phyloP scores from a whole-genome alignment of 331 rosid genomes.

The Ulmus americana region DNA sequence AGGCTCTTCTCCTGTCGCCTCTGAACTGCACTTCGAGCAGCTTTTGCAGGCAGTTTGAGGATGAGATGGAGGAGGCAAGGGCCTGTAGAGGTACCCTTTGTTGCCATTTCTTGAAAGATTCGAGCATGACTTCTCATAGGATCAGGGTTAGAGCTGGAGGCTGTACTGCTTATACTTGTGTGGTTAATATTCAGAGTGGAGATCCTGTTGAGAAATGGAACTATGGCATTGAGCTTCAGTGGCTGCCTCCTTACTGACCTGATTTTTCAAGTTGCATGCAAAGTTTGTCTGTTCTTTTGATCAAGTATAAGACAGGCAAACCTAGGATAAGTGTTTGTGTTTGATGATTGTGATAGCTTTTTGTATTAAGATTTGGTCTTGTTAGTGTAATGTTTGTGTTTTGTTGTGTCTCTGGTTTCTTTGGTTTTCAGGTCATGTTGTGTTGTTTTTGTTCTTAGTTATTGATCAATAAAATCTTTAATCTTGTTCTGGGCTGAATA shows the following conservation, averaged over 20 bases:
- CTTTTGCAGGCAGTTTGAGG: slow-evolving; percentile 61
- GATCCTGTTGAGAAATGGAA: slow-evolving; percentile 55
- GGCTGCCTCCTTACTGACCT: slow-evolving; percentile 46
- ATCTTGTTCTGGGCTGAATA: no score
- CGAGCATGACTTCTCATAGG: slow-evolving; percentile 67
- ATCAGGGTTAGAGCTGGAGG: slow-evolving; percentile 61
- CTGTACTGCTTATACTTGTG: slow-evolving; percentile 70
- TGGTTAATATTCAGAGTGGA: slow-evolving; percentile 46
- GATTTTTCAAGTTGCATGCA: not conserved
- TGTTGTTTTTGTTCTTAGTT: no score
- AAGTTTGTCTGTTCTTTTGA: no score
- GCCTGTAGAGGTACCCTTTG: slow-evolving; percentile 61
- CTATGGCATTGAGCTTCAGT: slow-evolving; percentile 85
- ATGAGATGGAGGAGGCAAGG: slow-evolving; percentile 35
- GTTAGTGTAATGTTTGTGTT: no score
- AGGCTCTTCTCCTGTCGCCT: slow-evolving; percentile 50
- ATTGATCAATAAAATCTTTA: no score
- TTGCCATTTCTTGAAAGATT: slow-evolving; percentile 70
- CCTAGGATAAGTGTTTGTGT: no score
- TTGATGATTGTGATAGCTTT: no score
- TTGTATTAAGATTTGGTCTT: no score
- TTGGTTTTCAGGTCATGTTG: no score
- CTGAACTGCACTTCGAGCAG: slow-evolving; percentile 71
- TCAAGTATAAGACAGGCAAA: no score
- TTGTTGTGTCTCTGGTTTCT: no score